A percentile compares a stretch with the other conserved stretches of the same genome.
These are phyloP conservation scores for Hawksworthiomyces lignivorus DNA, from an alignment of 2,329 filamentous ascomycete genomes.

Conservation along the genomic window DNA sequence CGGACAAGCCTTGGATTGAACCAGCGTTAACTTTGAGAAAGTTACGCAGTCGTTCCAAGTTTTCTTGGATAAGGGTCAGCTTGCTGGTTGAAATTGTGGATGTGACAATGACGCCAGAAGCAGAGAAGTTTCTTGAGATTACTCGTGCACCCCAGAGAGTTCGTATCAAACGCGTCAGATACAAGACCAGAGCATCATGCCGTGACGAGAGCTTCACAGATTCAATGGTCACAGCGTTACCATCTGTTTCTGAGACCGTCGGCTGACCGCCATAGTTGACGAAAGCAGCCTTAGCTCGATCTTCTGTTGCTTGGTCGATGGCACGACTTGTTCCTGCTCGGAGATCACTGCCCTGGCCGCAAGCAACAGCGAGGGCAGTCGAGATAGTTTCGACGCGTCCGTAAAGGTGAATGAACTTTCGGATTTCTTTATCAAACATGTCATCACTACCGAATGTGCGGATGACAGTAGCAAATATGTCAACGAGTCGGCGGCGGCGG, in stretches of 20 bases:
- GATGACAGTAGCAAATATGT: conserved; percentile 81
- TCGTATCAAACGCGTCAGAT: conserved; percentile 79
- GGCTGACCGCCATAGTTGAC: conserved; percentile 90
- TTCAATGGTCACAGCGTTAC: conserved; percentile 66
- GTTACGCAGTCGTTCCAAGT: conserved; percentile 66
- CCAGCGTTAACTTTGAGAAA: conserved; percentile 84
- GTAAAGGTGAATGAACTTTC: conserved; percentile 77
- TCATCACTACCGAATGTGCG: conserved; percentile 68
- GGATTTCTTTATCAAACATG: conserved; percentile 71
- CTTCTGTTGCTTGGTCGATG: conserved; percentile 77
- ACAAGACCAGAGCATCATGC: conserved; percentile 80
- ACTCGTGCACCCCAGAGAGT: conserved; percentile 81
- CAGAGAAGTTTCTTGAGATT: conserved; percentile 62
- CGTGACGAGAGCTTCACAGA: conserved; percentile 81
- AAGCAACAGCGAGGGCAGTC: conserved; percentile 87
- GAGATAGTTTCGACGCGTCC: conserved; percentile 84
- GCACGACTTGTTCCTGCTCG: conserved; percentile 65
- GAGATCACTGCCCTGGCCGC: conserved; percentile 78
- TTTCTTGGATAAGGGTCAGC: conserved; percentile 68
- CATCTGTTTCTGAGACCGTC: conserved; percentile 68
- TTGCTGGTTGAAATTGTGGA: conserved; percentile 63
- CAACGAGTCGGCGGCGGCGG: conserved; percentile 74
- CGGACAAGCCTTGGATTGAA: conserved; percentile 90
- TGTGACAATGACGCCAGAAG: conserved; percentile 53
- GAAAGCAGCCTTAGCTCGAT: conserved; percentile 78